These are phyloP conservation scores for Solanum ossicruentum DNA, from an alignment of 257 asterid genomes.

Conservation along the genomic window DNA sequence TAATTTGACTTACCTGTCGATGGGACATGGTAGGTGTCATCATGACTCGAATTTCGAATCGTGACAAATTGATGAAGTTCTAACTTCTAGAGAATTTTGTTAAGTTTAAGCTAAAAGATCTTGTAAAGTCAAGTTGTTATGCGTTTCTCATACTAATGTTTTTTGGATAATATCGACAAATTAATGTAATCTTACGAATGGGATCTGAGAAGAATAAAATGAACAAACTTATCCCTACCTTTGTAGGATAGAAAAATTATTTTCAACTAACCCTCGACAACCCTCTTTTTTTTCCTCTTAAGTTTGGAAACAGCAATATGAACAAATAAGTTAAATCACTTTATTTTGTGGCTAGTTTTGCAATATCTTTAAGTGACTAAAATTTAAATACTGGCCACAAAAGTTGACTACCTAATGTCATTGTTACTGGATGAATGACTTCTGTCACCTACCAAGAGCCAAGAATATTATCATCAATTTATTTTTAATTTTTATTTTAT, in stretches of 20 bases:
- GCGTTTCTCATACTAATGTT: neutral
- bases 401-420: neutral
- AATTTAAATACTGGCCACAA: neutral
- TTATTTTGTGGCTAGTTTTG: neutral
- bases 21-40: too few relatives aligned
- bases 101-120: neutral
- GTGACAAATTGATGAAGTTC: neutral
- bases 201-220: too few relatives aligned
- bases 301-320: neutral
- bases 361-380: neutral
- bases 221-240: too few relatives aligned
- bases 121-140: neutral
- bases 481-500: neutral
- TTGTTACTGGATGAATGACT: neutral
- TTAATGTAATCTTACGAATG: too few relatives aligned
- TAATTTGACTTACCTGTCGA: too few relatives aligned
- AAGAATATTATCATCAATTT: neutral
- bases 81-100: neutral
- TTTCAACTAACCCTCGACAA: neutral
- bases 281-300: neutral
- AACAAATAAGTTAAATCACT: neutral
- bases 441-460: neutral
- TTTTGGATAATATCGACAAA: too few relatives aligned
- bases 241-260: neutral
- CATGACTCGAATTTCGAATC: too few relatives aligned